Conservation (phyloP, 2,329 filamentous ascomycete species). For the Colletotrichum orbiculare region DNA sequence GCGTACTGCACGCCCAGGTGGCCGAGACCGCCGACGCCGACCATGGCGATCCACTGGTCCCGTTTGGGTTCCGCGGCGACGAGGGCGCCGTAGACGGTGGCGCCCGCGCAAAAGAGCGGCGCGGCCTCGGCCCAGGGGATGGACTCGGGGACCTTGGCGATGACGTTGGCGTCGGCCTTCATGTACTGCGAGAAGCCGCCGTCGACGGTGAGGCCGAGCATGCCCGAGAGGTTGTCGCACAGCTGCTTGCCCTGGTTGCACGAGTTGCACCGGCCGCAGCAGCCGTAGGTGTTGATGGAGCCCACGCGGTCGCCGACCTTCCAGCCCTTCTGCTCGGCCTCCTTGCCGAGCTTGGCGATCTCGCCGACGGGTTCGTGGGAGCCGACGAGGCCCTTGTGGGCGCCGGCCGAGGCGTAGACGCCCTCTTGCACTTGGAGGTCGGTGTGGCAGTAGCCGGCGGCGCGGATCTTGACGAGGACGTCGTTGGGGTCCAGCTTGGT, state of each 20-base stretch:
- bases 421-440: conserved; percentile 37
- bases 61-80: conserved; percentile 31
- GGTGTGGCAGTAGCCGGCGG: conserved; percentile 39
- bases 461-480: conserved; percentile 38
- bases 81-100: conserved; percentile 41
- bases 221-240: conserved; percentile 40
- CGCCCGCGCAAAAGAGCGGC: conserved; percentile 44
- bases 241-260: conserved; percentile 38
- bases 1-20: conserved; percentile 41
- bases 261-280: conserved; percentile 40
- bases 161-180: conserved; percentile 40
- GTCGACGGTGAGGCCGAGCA: conserved; percentile 41
- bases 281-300: conserved; percentile 38
- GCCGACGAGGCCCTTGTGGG: conserved; percentile 48
- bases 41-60: conserved; percentile 41
- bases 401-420: conserved; percentile 38
- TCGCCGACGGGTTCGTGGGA: conserved; percentile 73
- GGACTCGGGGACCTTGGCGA: conserved; percentile 41
- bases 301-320: conserved; percentile 68
- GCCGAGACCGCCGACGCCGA: conserved; percentile 43
- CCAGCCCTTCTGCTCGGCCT: conserved; percentile 34
- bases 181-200: conserved; percentile 45
- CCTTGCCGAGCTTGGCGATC: conserved; percentile 66
- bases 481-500: conserved; percentile 33
- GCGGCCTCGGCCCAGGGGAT: conserved; percentile 40